These are phyloP conservation scores for Nicotiana tomentosiformis DNA, from an alignment of 257 asterid species.

Conservation along the genomic window DNA sequence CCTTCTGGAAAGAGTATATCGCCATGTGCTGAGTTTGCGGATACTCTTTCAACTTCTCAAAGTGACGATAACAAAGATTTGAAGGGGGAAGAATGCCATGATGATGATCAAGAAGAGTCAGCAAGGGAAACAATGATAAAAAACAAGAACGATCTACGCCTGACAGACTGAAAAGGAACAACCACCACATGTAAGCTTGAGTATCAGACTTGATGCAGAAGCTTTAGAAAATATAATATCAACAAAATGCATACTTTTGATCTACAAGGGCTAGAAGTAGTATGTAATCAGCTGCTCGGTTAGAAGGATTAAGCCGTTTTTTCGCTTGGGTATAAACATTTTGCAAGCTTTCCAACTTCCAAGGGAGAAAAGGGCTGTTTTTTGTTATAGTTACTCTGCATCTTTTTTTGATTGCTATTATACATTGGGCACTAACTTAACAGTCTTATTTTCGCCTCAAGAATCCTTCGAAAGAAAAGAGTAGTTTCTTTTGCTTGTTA, in stretches of 20 bases:
- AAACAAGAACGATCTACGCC: background rate
- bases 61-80: background rate
- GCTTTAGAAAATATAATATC: too few species aligned
- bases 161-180: background rate
- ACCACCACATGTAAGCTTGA: background rate
- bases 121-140: background rate
- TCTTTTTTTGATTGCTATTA: background rate
- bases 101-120: background rate
- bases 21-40: slow-evolving; percentile 12
- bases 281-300: background rate
- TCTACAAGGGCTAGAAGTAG: background rate
- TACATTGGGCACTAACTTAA: background rate
- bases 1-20: slow-evolving; percentile 14
- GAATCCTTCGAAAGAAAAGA: background rate
- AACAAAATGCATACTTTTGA: background rate
- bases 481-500: background rate
- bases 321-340: background rate
- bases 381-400: background rate
- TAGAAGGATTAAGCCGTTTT: background rate
- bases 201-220: too few species aligned
- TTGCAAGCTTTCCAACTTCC: background rate
- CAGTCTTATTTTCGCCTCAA: background rate
- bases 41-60: background rate
- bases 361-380: background rate
- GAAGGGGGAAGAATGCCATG: background rate